phyloP scores from a whole-genome alignment of 208 protist genomes.

The Balamuthia mandrillaris region DNA sequence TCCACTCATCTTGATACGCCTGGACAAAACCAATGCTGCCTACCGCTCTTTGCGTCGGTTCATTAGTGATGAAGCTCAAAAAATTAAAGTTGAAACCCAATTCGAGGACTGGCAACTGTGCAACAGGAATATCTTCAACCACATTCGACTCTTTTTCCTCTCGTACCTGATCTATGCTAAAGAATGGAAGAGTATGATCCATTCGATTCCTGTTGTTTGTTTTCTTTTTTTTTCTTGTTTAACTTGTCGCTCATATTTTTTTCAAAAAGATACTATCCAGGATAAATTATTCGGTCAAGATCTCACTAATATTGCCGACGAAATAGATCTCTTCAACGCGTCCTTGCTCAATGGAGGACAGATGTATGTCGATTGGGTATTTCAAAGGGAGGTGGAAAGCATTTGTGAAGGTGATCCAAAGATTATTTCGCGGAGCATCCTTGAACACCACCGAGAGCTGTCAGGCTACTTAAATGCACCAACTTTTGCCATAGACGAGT shows the following conservation, averaged over 20 bases:
- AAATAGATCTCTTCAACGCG: constrained; percentile 25
- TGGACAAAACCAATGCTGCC: neutral
- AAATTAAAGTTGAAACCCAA: neutral
- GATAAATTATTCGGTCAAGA: neutral
- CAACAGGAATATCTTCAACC: neutral
- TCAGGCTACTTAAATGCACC: neutral
- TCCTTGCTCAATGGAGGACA: constrained; percentile 20
- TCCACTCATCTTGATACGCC: neutral
- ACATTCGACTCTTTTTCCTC: neutral
- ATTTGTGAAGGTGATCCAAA: neutral
- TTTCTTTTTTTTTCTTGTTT: neutral
- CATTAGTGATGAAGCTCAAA: neutral
- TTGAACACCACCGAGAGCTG: neutral
- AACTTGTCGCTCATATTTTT: neutral
- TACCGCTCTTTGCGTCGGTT: neutral
- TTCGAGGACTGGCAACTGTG: neutral
- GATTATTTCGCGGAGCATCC: neutral
- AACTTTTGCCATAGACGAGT: neutral
- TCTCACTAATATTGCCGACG: neutral
- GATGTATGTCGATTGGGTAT: neutral
- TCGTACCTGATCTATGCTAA: neutral
- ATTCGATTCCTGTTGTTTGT: neutral
- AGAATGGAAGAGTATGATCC: neutral
- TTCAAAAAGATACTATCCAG: neutral
- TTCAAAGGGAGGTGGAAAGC: neutral